phyloP scores from a whole-genome alignment of 2,329 filamentous ascomycete species.

The Aphanoascus verrucosus region DNA sequence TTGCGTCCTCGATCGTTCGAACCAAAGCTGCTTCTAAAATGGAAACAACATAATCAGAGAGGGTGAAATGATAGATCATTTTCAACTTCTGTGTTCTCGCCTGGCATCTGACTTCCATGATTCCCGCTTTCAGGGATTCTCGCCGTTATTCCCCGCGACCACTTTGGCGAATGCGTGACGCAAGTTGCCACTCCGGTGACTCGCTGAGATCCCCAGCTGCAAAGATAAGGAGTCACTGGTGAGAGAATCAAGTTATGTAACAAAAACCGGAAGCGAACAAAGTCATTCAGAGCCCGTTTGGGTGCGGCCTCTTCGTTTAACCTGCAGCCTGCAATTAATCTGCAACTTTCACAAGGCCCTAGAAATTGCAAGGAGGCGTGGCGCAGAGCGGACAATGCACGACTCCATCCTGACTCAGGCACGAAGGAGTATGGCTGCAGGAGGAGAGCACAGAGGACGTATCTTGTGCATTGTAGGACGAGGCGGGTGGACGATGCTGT shows the following conservation, averaged over 20 bases:
- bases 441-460: not conserved
- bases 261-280: too few species aligned
- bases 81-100: not conserved
- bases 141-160: not conserved
- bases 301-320: too few species aligned
- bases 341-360: not conserved
- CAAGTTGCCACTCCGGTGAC: not conserved
- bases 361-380: not conserved
- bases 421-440: not conserved
- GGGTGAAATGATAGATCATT: not conserved
- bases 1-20: too few species aligned
- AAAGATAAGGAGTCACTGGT: too few species aligned
- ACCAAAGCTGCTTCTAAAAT: too few species aligned
- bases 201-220: too few species aligned
- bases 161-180: not conserved
- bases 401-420: not conserved
- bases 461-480: not conserved
- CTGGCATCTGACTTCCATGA: not conserved
- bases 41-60: too few species aligned
- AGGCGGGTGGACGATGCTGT: not conserved
- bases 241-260: too few species aligned
- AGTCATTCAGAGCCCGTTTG: too few species aligned
- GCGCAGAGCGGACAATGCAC: conserved; percentile 1
- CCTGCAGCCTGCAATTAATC: not conserved
- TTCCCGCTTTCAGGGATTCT: not conserved